These are phyloP conservation scores for Sporothrix euskadiensis DNA, from an alignment of 2,329 filamentous ascomycete species.

Conservation along the genomic window DNA sequence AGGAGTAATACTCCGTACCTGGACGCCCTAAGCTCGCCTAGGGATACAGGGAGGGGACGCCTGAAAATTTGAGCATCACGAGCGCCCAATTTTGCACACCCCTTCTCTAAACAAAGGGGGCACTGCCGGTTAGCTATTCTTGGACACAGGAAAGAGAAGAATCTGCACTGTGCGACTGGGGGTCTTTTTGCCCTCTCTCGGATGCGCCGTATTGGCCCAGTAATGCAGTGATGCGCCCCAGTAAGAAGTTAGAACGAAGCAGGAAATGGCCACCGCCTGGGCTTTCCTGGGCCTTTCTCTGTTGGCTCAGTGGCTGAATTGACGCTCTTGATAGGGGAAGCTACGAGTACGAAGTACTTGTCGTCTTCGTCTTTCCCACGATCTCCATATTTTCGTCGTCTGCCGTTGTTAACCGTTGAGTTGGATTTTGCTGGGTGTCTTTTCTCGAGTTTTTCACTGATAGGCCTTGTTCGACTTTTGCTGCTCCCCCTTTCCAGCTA, in stretches of 20 bases:
- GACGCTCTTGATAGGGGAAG: too few relatives aligned
- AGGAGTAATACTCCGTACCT: background rate
- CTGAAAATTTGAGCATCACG: constrained; percentile 25
- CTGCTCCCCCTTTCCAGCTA: constrained; percentile 10
- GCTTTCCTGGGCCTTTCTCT: constrained; percentile 3
- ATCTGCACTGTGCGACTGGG: constrained; percentile 8
- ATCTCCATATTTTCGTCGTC: constrained; percentile 7
- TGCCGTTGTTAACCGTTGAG: constrained; percentile 5
- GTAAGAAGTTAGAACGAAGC: background rate
- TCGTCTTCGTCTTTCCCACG: background rate
- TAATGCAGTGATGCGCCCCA: background rate
- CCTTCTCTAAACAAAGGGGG: constrained; percentile 11
- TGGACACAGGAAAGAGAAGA: background rate
- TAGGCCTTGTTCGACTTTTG: constrained; percentile 10
- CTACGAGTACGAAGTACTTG: background rate
- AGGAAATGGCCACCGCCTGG: background rate
- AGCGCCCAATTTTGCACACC: constrained; percentile 5
- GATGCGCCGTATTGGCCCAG: constrained; percentile 3
- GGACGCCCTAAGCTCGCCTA: constrained; percentile 2
- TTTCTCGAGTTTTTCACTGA: background rate
- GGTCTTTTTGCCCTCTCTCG: constrained; percentile 5
- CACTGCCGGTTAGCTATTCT: constrained; percentile 12
- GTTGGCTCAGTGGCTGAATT: background rate
- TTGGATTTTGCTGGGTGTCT: background rate
- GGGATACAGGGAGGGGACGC: constrained; percentile 18